Percentiles rank a stretch among this genome's conserved stretches.
Evolutionary conservation across 176 grass and related monocot species (phyloP).

Genomic region (Carex myosuroides): DNA sequence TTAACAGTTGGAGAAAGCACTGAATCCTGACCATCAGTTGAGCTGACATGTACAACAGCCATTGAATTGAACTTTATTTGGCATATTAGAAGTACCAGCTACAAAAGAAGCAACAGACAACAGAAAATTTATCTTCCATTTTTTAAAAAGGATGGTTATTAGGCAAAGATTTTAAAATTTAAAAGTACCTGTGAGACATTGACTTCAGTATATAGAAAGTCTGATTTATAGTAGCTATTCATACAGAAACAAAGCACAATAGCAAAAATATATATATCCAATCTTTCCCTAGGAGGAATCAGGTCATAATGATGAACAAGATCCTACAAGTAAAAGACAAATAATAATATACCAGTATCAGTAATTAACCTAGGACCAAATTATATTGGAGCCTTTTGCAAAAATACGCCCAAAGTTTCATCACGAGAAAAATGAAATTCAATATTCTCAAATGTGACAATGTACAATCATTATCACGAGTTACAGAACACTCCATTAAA

Average conservation of each 20-base stretch:
- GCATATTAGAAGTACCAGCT: constrained; percentile 78
- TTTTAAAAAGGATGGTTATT: neutral
- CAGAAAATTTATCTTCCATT: neutral
- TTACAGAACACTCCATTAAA: neutral
- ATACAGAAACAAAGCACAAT: constrained; percentile 63
- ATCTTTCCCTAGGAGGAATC: constrained; percentile 44
- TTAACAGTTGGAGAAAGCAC: constrained; percentile 31
- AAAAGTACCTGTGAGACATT: constrained; percentile 54
- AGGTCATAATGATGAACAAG: constrained; percentile 74
- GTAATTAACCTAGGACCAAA: constrained; percentile 8
- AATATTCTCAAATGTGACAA: neutral
- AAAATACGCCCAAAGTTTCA: neutral
- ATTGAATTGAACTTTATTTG: constrained; percentile 94
- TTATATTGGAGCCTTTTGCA: neutral
- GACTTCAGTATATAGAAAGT: constrained; percentile 30
- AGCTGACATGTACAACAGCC: constrained; percentile 65
- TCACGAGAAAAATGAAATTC: neutral
- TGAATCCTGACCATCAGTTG: constrained; percentile 29
- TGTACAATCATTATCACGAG: neutral
- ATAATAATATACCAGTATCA: neutral
- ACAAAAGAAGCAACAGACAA: constrained; percentile 17
- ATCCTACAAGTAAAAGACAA: constrained; percentile 45
- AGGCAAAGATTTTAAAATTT: neutral
- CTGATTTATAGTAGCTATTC: constrained; percentile 44
- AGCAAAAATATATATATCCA: constrained; percentile 71